These are phyloP conservation scores for Acanthamoeba healyi DNA, from an alignment of 208 protist species.

Conservation along the genomic window DNA sequence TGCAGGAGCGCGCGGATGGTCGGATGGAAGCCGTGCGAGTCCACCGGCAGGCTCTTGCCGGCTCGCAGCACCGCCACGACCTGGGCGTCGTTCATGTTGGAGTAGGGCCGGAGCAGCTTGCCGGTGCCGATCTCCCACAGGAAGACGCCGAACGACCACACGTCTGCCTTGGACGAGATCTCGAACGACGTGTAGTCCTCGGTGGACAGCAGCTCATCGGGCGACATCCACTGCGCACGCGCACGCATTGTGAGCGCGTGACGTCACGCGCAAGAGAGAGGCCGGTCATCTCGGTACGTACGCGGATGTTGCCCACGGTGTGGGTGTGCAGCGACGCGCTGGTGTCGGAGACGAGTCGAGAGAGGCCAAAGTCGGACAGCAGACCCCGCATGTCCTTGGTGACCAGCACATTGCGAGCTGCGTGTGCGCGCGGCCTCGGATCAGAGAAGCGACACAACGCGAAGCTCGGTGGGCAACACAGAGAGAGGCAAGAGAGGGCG, in stretches of 20 bases:
- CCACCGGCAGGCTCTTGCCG: neutral
- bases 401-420: neutral
- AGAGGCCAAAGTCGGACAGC: conserved; percentile 20
- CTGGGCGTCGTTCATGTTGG: neutral
- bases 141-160: conserved; percentile 9
- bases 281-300: neutral
- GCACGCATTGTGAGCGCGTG: neutral
- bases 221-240: conserved; percentile 5
- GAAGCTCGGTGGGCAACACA: too few species aligned
- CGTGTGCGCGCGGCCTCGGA: too few species aligned
- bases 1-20: neutral
- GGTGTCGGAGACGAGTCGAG: neutral
- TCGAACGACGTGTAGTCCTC: conserved; percentile 35
- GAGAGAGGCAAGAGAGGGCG: neutral
- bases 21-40: neutral
- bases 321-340: conserved; percentile 11
- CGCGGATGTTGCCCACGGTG: conserved; percentile 2
- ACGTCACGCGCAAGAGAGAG: neutral
- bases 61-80: neutral
- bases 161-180: neutral
- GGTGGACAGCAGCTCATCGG: conserved; percentile 8
- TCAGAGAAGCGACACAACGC: too few species aligned
- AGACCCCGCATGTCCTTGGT: conserved; percentile 15
- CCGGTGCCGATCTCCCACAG: conserved; percentile 15
- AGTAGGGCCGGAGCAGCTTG: neutral